Evolutionary conservation across 768 basidiomycete species (phyloP), one percentile per base, ranked within the genome.

Genomic region (Kwoniella pini): DNA sequence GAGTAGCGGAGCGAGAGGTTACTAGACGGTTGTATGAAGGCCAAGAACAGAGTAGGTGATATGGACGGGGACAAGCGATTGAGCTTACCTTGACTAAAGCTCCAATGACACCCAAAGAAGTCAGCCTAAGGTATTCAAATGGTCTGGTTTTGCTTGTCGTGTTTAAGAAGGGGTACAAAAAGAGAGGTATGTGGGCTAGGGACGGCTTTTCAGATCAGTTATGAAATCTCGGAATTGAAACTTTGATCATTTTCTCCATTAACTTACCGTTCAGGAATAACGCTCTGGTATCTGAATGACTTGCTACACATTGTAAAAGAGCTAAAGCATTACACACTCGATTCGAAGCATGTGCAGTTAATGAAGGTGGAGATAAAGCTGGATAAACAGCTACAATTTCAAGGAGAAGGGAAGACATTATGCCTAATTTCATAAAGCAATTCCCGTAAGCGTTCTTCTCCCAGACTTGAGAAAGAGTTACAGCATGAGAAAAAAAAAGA

Each of bases 321-420:
- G 96, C 96, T 45, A 99, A 86, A 24, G 96, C 95, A 80, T 99
- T 99, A 83, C 96, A 99, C 49, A 99, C 96, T 50, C 96, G 87
- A 80, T 99, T 99, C 11, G 93, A 96, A 48, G 93, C 92, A 80
- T 95, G 94, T 1, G 96, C 96, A 13, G 93, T 96, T 60, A 99
- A 86, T 69, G 92, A 90, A 3, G 96, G 94, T 0, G 96, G 96
- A 9, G 90, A 90, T 56, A 99, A 85, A 55, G 94, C 84, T 4
- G 95, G 94, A 79, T 99, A 99, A 49, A 99, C 96, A 22, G 94
- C 92, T 51, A 98, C 92, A 74, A 99, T 98, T 80, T 98, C 96
- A 75, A 97, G 91, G 21, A 99, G 82, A 31, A 99, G 84, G 2
- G 92, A 91, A 15, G 95, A 92, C 95, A 99, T 98, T 67, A 98